These are phyloP conservation scores for Umbelopsis ramanniana DNA, from an alignment of 192 early-diverging fungal genomes.

Conservation along the genomic window DNA sequence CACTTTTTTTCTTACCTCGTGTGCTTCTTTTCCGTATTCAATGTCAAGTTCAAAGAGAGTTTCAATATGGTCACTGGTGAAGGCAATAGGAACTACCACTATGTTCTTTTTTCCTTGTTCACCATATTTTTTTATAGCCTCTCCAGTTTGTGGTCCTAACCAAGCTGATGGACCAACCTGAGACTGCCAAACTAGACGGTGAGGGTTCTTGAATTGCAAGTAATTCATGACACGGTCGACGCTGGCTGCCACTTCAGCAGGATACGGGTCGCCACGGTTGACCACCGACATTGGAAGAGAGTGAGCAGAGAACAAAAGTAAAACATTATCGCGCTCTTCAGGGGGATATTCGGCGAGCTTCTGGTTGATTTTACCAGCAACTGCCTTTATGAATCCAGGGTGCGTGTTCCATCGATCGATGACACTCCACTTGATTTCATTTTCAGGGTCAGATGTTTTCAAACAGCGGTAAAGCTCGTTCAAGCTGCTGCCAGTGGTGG, in stretches of 20 bases:
- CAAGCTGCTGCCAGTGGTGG: conserved; percentile 90
- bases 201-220: conserved; percentile 76
- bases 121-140: conserved; percentile 78
- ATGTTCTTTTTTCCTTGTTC: conserved; percentile 79
- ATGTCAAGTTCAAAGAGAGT: conserved; percentile 96
- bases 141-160: conserved; percentile 89
- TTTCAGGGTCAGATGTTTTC: conserved; percentile 61
- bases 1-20: conserved; percentile 67
- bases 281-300: conserved; percentile 94
- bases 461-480: conserved; percentile 83
- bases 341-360: conserved; percentile 68
- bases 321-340: conserved; percentile 68
- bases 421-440: conserved; percentile 87
- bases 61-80: conserved; percentile 97
- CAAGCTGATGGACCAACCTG: conserved; percentile 92
- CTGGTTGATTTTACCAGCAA: conserved; percentile 78
- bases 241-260: conserved; percentile 84
- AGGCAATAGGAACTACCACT: conserved; percentile 91
- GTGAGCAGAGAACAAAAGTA: conserved; percentile 95
- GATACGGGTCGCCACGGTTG: conserved; percentile 90
- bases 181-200: conserved; percentile 93
- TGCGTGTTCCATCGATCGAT: conserved; percentile 95
- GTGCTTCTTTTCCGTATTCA: conserved; percentile 87
- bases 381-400: conserved; percentile 78
- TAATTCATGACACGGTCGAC: conserved; percentile 81